Percentiles rank a stretch among this genome's conserved stretches.
Conservation (phyloP, 352 stramenopile species). For the Phytophthora pisi region DNA sequence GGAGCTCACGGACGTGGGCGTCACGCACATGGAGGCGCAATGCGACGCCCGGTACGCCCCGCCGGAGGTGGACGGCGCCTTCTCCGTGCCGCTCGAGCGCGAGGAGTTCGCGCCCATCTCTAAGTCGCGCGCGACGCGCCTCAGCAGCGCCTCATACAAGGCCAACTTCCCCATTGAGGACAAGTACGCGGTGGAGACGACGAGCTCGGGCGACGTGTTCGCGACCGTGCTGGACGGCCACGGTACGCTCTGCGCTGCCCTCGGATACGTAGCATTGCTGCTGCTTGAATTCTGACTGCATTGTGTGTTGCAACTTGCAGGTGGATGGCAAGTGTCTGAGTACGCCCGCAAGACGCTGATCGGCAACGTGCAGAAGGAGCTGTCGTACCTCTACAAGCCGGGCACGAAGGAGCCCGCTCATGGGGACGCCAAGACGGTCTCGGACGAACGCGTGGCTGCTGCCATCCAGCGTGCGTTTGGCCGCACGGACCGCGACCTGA, state of each 20-base stretch:
- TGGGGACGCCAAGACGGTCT: conserved; percentile 35
- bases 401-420: conserved; percentile 29
- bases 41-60: conserved; percentile 63
- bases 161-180: conserved; percentile 84
- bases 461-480: conserved; percentile 87
- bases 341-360: conserved; percentile 83
- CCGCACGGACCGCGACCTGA: conserved; percentile 85
- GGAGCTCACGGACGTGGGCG: conserved; percentile 26
- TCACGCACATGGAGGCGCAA: conserved; percentile 42
- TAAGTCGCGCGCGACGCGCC: conserved; percentile 52
- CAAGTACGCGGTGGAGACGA: conserved; percentile 78
- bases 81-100: conserved; percentile 60
- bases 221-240: conserved; percentile 91
- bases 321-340: conserved; percentile 93
- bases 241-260: conserved; percentile 40
- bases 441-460: conserved; percentile 58
- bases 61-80: conserved; percentile 45
- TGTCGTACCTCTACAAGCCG: conserved; percentile 55
- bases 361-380: conserved; percentile 79
- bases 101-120: conserved; percentile 51
- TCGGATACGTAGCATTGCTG: conserved; percentile 1
- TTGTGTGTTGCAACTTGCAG: conserved; percentile 30
- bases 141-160: conserved; percentile 69
- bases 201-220: conserved; percentile 80
- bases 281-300: background rate